Percentiles rank a stretch among this genome's conserved stretches.
Conservation (phyloP, 306 rosid genomes). For the Inga laurina region DNA sequence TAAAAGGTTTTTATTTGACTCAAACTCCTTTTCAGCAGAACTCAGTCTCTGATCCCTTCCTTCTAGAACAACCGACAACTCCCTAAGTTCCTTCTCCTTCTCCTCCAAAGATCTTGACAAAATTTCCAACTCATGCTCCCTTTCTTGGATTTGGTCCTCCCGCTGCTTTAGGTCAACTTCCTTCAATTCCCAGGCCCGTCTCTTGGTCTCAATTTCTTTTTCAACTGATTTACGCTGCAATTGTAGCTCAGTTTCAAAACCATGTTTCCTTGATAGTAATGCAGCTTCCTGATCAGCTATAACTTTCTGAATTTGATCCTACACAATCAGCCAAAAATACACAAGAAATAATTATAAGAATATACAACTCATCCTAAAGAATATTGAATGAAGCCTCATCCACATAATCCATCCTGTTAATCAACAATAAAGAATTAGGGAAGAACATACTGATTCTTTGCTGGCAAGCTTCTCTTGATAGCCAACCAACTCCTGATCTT, state of each 20-base stretch:
- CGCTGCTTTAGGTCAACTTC: conserved; percentile 90
- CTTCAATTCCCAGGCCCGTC: conserved; percentile 96
- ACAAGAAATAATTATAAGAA: conserved; percentile 7
- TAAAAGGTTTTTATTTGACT: conserved; percentile 54
- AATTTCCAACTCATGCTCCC: conserved; percentile 75
- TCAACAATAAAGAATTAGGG: conserved; percentile 13
- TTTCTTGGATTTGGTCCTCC: conserved; percentile 68
- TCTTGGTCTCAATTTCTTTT: conserved; percentile 77
- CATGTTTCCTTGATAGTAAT: conserved; percentile 55
- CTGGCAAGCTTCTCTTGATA: conserved; percentile 66
- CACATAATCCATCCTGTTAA: neutral
- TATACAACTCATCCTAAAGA: neutral
- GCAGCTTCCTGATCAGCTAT: conserved; percentile 65
- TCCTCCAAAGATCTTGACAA: conserved; percentile 59
- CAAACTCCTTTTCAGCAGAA: conserved; percentile 63
- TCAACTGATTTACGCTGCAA: conserved; percentile 62
- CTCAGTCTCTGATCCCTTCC: conserved; percentile 62
- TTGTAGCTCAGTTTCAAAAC: conserved; percentile 77
- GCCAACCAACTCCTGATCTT: conserved; percentile 68
- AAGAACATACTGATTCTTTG: conserved; percentile 71
- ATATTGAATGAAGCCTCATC: neutral
- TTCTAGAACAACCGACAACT: conserved; percentile 52
- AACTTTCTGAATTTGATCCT: conserved; percentile 72
- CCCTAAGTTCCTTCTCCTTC: conserved; percentile 77
- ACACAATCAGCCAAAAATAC: conserved; percentile 37